Base-by-base conservation (phyloP, 805 yeast species). In the Ogataea henricii region DNA sequence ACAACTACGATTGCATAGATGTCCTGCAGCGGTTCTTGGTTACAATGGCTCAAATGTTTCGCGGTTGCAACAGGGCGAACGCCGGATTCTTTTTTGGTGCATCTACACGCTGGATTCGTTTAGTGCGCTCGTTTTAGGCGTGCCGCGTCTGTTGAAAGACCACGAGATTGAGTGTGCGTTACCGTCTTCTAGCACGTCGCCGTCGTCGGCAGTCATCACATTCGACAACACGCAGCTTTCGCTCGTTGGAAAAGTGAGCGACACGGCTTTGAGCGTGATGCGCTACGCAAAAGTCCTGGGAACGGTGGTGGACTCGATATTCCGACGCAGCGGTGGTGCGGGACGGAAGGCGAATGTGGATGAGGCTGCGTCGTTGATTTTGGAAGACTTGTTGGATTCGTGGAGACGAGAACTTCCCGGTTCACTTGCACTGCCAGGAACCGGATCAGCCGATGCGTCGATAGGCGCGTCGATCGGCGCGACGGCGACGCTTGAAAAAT, bases 81-180 rank as follows among this genome's bases (percentile, higher is more conserved):
- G 96, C 53, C 78, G 96, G 62, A 78, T 87, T 29, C 66, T 88
- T 33, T 90, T 90, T 57, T 90, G 97, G 97, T 82, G 89, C 53
- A 78, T 84, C 37, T 89, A 87, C 64, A 75, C 83, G 23, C 71
- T 90, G 53, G 97, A 90, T 63, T 76, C 82, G 2, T 87, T 87
- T 60, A 73, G 88, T 21, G 81, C 92, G 2, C 75, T 87, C 50
- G 83, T 83, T 49, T 68, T 89, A 40, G 97, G 97, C 39, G 87
- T 88, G 32, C 96, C 96, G 4, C 71, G 95, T 53, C 67, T 89
- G 40, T 67, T 89, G 22, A 85, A 85, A 58, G 96, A 88, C 61
- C 81, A 79, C 58, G 95, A 88, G 63, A 81, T 89, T 43, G 95
- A 89, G 63, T 89, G 96, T 71, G 91, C 92, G 1, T 67, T 87